These are phyloP conservation scores for Diaporthe ilicicola DNA, from an alignment of 2,329 filamentous ascomycete genomes.

Conservation along the genomic window DNA sequence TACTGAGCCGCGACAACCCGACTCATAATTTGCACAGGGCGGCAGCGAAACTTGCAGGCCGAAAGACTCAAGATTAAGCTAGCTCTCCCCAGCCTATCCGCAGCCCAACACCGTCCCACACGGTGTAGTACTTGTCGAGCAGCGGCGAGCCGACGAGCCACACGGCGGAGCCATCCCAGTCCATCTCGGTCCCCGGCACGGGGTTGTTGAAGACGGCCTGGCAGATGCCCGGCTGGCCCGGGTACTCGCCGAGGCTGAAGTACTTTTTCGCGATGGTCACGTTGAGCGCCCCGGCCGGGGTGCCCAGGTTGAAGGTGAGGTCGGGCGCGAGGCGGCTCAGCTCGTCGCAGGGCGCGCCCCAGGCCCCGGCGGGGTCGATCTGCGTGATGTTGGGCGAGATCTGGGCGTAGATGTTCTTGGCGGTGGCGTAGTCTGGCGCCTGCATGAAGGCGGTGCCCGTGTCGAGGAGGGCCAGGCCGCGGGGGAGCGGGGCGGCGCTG, in stretches of 20 bases:
- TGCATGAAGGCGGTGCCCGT: slow-evolving; percentile 44
- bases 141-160: slow-evolving; percentile 46
- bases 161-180: slow-evolving; percentile 31
- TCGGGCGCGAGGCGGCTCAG: slow-evolving; percentile 41
- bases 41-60: too few relatives aligned
- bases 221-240: slow-evolving; percentile 40
- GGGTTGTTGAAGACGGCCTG: slow-evolving; percentile 44
- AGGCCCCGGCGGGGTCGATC: slow-evolving; percentile 43
- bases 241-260: slow-evolving; percentile 46
- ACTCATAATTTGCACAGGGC: too few relatives aligned
- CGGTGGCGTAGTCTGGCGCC: slow-evolving; percentile 41
- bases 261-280: slow-evolving; percentile 41
- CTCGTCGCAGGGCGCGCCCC: slow-evolving; percentile 45
- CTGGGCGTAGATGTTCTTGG: slow-evolving; percentile 41
- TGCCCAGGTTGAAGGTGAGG: slow-evolving; percentile 43
- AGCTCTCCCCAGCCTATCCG: slow-evolving; percentile 38
- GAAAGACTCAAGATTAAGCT: too few relatives aligned
- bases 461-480: slow-evolving; percentile 43
- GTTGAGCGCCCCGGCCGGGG: slow-evolving; percentile 36
- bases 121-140: slow-evolving; percentile 47
- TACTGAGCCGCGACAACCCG: too few relatives aligned
- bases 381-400: slow-evolving; percentile 43
- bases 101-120: slow-evolving; percentile 43
- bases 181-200: slow-evolving; percentile 29
- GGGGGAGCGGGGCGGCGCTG: slow-evolving; percentile 16